Evolutionary conservation across 2,329 filamentous ascomycete genomes (phyloP).

Genomic region (Alternaria sp.): DNA sequence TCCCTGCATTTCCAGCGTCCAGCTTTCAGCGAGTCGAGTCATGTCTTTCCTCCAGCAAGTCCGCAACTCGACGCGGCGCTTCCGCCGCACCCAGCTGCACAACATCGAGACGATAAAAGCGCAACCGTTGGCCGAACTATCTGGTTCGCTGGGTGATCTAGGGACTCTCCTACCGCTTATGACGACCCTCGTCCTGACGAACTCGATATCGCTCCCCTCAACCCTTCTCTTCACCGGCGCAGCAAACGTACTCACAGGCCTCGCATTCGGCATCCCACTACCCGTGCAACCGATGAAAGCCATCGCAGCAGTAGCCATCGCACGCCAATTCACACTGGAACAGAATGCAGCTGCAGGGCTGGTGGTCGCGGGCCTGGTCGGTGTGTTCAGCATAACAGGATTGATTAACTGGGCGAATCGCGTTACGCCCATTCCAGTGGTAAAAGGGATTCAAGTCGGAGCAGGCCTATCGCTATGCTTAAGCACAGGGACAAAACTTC

Average conservation of each 20-base stretch:
- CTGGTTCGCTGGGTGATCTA: slow-evolving; percentile 85
- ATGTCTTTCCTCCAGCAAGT: slow-evolving; percentile 22
- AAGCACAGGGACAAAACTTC: slow-evolving; percentile 71
- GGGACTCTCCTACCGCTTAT: slow-evolving; percentile 89
- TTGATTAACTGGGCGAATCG: slow-evolving; percentile 75
- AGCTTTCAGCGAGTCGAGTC: not conserved
- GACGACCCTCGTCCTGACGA: slow-evolving; percentile 80
- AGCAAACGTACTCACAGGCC: slow-evolving; percentile 83
- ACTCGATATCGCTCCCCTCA: slow-evolving; percentile 79
- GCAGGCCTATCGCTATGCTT: slow-evolving; percentile 84
- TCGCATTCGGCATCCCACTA: slow-evolving; percentile 84
- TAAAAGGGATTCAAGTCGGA: slow-evolving; percentile 94
- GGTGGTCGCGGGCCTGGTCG: slow-evolving; percentile 75
- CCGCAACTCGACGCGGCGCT: slow-evolving; percentile 34
- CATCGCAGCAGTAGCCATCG: slow-evolving; percentile 88
- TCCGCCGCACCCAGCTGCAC: slow-evolving; percentile 46
- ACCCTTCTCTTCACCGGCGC: slow-evolving; percentile 89
- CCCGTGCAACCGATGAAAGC: slow-evolving; percentile 92
- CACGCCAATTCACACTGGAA: slow-evolving; percentile 67
- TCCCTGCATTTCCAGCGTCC: not conserved
- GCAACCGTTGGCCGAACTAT: slow-evolving; percentile 75
- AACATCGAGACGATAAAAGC: slow-evolving; percentile 64
- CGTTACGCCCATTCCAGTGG: slow-evolving; percentile 82
- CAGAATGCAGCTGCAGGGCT: slow-evolving; percentile 84
- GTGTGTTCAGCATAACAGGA: slow-evolving; percentile 79